Conservation (phyloP, 139 green algal genomes). For the Eudorina sp. region DNA sequence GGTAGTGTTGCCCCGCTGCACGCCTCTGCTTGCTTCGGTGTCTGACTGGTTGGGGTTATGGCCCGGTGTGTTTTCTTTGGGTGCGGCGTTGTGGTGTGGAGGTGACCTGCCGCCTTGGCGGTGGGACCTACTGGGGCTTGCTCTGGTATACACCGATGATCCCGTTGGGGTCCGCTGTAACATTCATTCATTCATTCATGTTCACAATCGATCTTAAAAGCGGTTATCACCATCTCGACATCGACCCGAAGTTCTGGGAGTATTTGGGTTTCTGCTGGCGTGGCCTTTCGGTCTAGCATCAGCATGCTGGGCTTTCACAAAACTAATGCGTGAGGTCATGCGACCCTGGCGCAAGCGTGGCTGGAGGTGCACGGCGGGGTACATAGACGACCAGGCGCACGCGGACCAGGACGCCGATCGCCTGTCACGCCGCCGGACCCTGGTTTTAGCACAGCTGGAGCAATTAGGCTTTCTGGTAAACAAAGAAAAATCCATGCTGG, state of each 20-base stretch:
- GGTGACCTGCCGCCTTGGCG: too few species aligned
- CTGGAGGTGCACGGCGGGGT: not conserved
- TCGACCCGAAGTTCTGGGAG: not conserved
- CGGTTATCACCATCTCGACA: not conserved
- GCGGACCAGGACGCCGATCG: not conserved
- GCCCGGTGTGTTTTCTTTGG: too few species aligned
- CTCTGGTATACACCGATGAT: too few species aligned
- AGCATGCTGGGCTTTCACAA: not conserved
- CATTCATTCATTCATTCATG: too few species aligned
- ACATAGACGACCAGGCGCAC: not conserved
- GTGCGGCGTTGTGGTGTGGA: too few species aligned
- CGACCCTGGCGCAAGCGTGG: not conserved
- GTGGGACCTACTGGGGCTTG: too few species aligned
- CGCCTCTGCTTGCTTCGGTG: too few species aligned
- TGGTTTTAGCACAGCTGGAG: not conserved
- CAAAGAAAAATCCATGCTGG: not conserved
- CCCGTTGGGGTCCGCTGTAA: too few species aligned
- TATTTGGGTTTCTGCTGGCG: slow-evolving; percentile 6
- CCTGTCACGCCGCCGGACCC: not conserved
- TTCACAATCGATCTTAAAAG: not conserved
- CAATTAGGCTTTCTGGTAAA: not conserved
- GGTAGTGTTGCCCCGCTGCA: too few species aligned
- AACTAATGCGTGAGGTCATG: slow-evolving; percentile 7
- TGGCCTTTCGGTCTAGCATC: not conserved
- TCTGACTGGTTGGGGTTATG: too few species aligned